Base-by-base conservation (phyloP, 768 basidiomycete genomes). In the Lanmaoa rubissima region DNA sequence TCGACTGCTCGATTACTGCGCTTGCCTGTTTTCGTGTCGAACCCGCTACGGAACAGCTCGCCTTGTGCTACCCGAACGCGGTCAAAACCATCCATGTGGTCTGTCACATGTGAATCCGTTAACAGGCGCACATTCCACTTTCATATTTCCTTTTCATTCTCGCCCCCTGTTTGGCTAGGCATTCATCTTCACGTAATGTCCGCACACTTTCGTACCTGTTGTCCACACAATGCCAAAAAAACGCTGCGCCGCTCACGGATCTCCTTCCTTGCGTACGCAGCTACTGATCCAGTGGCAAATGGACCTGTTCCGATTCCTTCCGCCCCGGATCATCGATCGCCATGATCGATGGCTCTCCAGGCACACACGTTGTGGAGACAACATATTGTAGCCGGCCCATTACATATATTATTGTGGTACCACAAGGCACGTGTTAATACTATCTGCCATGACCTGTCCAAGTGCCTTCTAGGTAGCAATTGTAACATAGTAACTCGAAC, bases 131-230 rank as follows among this genome's bases (percentile, higher is more conserved):
- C 35, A 32, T 11, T 14, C 26, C 54, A 14, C 48, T 24, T 61
- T 57, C 60, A 61, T 53, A 58, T 58, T 61, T 50, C 61, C 53
- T 46, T 62, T 57, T 49, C 60, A 43, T 38, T 39, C 53, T 45
- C 19, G 16, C 9, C 26, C 19, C 14, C 13, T 8, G 9, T 24
- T 34, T 19, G 44, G 44, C 12, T 17, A 28, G 47, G 21, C 40
- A 46, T 34, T 55, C 19, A 48, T 41, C 21, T 54, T 55, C 51
- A 55, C 54, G 52, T 55, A 54, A 55, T 54, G 17, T 26, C 54
- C 51, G 39, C 48, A 34, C 46, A 14, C 24, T 12, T 34, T 16
- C 41, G 28, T 48, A 14, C 28, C 52, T 45, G 51, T 28, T 19
- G 34, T 32, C 51, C 36, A 51, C 26, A 16, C 31, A 28, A 28